Evolutionary conservation across 2,329 filamentous ascomycete species (phyloP).

Genomic region (Arthroderma uncinatum): DNA sequence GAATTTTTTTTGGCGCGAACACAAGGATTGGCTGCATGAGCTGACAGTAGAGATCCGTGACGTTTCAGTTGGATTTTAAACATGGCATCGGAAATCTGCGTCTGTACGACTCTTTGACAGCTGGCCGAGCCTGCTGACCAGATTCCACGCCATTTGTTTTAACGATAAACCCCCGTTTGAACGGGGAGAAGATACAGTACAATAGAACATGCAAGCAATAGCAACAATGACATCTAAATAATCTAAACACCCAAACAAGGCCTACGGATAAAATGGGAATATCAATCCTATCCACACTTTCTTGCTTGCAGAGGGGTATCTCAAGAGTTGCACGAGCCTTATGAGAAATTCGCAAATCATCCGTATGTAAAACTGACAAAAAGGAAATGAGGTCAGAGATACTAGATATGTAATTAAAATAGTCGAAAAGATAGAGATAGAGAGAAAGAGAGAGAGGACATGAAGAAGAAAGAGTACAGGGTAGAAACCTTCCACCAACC

Average conservation of each 20-base stretch:
- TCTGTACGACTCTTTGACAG: not conserved
- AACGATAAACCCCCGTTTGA: not conserved
- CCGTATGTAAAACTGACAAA: not conserved
- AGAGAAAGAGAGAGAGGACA: not conserved
- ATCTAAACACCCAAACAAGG: not conserved
- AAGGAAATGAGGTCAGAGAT: not conserved
- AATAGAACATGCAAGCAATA: not conserved
- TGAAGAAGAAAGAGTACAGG: not conserved
- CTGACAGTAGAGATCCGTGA: not conserved
- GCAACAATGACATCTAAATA: not conserved
- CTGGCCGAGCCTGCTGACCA: not conserved
- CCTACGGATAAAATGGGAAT: not conserved
- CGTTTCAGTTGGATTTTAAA: not conserved
- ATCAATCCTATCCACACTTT: constrained; percentile 1
- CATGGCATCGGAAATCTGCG: not conserved
- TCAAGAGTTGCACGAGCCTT: constrained; percentile 5
- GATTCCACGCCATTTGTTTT: not conserved
- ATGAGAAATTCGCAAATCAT: constrained; percentile 3
- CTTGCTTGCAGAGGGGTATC: constrained; percentile 1
- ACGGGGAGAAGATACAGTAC: not conserved
- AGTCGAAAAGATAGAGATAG: not conserved
- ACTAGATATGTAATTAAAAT: constrained; percentile 2
- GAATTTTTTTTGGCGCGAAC: not conserved
- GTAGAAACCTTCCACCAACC: not conserved
- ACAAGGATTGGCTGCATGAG: not conserved